Evolutionary conservation across 2,329 filamentous ascomycete species (phyloP).

Genomic region (Monascus ruber): DNA sequence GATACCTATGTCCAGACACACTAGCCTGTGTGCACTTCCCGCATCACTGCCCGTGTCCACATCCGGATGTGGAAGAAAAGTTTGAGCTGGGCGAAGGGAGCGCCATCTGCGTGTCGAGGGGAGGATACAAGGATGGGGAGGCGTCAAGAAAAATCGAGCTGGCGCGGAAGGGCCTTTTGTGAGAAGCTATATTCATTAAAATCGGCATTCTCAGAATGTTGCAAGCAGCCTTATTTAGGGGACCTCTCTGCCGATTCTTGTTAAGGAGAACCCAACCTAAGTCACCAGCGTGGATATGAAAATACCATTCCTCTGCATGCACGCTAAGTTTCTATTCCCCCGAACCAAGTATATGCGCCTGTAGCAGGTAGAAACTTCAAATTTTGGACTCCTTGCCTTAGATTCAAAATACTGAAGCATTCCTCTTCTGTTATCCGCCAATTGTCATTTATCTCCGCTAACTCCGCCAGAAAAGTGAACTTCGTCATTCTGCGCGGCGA

Average conservation of each 20-base stretch:
- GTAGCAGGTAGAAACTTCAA: too few relatives aligned
- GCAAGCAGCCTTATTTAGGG: background rate
- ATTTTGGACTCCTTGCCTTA: too few relatives aligned
- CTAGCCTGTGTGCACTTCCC: constrained; percentile 92
- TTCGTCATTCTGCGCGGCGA: constrained; percentile 3
- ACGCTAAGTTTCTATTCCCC: too few relatives aligned
- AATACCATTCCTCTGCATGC: too few relatives aligned
- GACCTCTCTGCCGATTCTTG: too few relatives aligned
- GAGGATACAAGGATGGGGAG: constrained; percentile 37
- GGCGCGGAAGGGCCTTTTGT: constrained; percentile 38
- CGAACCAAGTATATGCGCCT: too few relatives aligned
- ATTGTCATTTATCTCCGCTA: constrained; percentile 18
- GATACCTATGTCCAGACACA: constrained; percentile 90
- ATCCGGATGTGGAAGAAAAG: constrained; percentile 65
- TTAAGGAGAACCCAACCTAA: too few relatives aligned
- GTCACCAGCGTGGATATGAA: too few relatives aligned
- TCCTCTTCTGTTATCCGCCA: constrained; percentile 1
- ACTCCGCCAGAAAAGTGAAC: constrained; percentile 11
- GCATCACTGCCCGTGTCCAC: constrained; percentile 91
- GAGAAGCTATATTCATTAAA: background rate
- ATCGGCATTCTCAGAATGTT: background rate
- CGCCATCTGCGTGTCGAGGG: constrained; percentile 37
- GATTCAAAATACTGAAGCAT: background rate
- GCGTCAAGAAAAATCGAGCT: constrained; percentile 38
- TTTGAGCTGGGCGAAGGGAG: constrained; percentile 47